Percentiles rank a stretch among this genome's conserved stretches.
Conservation (phyloP, 108 stramenopile genomes). For the Conticribra guillardii region DNA sequence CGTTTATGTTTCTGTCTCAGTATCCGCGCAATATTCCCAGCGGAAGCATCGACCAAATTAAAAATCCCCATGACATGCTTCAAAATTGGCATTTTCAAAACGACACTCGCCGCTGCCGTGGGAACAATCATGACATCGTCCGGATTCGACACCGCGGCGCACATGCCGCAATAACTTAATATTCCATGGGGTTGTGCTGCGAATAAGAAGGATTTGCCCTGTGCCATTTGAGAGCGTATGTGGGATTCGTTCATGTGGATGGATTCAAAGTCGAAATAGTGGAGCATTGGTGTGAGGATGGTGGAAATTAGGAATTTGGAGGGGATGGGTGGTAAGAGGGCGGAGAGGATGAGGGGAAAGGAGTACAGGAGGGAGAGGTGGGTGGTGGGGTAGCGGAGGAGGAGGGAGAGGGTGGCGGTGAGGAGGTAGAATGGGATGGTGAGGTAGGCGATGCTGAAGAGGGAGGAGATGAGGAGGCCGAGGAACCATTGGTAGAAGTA, state of each 20-base stretch:
- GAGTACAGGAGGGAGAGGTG: conserved; percentile 24
- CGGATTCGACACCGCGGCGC: conserved; percentile 34
- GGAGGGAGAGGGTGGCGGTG: conserved; percentile 19
- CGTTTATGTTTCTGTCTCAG: conserved; percentile 3
- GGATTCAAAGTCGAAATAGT: conserved; percentile 76
- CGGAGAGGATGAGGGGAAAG: conserved; percentile 45
- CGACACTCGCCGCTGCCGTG: conserved; percentile 58
- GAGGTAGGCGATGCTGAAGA: conserved; percentile 66
- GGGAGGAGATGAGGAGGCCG: conserved; percentile 54
- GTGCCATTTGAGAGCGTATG: conserved; percentile 17
- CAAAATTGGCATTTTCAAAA: conserved; percentile 58
- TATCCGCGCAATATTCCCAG: conserved; percentile 25
- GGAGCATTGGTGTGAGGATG: conserved; percentile 48
- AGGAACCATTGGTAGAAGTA: conserved; percentile 42
- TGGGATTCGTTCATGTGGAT: conserved; percentile 52
- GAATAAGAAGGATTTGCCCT: conserved; percentile 41
- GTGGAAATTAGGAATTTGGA: conserved; percentile 26
- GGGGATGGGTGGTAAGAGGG: conserved; percentile 24
- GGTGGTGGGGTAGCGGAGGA: conserved; percentile 32
- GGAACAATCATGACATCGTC: conserved; percentile 18
- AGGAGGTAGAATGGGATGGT: conserved; percentile 65
- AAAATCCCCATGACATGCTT: conserved; percentile 84
- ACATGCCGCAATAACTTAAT: conserved; percentile 41
- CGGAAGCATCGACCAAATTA: conserved; percentile 68
- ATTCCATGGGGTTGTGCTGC: conserved; percentile 72